phyloP scores from a whole-genome alignment of 2,329 filamentous ascomycete species.

The Chalaropsis ovoidea region DNA sequence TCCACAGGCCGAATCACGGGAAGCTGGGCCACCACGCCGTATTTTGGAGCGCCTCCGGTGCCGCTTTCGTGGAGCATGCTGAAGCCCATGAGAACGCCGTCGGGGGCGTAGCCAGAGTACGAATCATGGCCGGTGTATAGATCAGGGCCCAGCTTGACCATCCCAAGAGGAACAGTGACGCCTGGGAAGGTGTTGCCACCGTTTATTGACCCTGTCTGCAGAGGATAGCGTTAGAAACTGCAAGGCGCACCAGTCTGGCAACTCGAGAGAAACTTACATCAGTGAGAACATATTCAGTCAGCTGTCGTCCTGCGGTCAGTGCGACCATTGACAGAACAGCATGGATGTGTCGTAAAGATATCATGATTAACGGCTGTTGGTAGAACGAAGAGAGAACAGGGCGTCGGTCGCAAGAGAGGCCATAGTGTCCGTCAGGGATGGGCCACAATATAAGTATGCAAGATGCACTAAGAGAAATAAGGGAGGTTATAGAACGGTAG shows the following conservation, averaged over 20 bases:
- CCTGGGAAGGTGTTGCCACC: constrained; percentile 44
- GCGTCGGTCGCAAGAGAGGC: too few relatives aligned
- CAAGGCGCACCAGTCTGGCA: not conserved
- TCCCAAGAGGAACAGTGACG: constrained; percentile 39
- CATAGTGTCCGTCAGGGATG: too few relatives aligned
- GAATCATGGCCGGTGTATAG: constrained; percentile 41
- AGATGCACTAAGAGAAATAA: too few relatives aligned
- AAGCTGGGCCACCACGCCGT: constrained; percentile 54
- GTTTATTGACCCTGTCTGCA: constrained; percentile 38
- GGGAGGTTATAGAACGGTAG: too few relatives aligned
- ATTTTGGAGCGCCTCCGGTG: constrained; percentile 60
- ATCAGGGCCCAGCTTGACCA: constrained; percentile 44
- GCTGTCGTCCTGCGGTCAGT: constrained; percentile 25
- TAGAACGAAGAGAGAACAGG: not conserved
- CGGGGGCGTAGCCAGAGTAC: constrained; percentile 44
- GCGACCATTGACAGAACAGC: not conserved
- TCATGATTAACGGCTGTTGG: not conserved
- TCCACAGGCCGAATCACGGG: constrained; percentile 41
- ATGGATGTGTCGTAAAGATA: not conserved
- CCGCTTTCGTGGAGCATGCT: constrained; percentile 57
- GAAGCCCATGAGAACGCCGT: constrained; percentile 49
- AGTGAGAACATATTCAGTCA: constrained; percentile 33
- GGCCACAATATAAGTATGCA: too few relatives aligned
- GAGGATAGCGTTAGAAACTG: constrained; percentile 16
- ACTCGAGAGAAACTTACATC: constrained; percentile 29